Evolutionary conservation across 805 yeast genomes (phyloP).

Genomic region (Pichia sporocuriosa): DNA sequence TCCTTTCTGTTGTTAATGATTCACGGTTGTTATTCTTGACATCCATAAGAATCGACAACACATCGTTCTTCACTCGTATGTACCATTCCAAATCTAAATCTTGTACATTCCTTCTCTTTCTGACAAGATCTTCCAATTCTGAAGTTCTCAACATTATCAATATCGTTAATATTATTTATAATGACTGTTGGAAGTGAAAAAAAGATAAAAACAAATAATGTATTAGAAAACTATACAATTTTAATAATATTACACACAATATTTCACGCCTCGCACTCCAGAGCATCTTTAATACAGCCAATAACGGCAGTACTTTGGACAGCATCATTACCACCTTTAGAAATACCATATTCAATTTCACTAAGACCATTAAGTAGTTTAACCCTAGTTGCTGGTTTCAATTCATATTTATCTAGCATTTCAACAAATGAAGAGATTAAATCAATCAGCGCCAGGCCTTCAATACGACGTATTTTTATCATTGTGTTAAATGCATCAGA

Average conservation of each 20-base stretch:
- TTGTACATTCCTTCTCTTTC: slow-evolving; percentile 24
- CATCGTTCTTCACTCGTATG: slow-evolving; percentile 17
- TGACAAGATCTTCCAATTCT: slow-evolving; percentile 20
- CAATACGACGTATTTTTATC: slow-evolving; percentile 53
- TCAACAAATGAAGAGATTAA: slow-evolving; percentile 70
- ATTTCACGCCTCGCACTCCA: slow-evolving; percentile 37
- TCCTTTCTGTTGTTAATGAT: slow-evolving; percentile 11
- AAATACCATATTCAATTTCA: slow-evolving; percentile 85
- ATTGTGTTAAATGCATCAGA: slow-evolving; percentile 64
- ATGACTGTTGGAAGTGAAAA: background rate
- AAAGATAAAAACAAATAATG: background rate
- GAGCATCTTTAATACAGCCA: slow-evolving; percentile 70
- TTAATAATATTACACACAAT: background rate
- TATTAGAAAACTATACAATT: background rate
- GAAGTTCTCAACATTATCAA: background rate
- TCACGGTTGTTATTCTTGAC: slow-evolving; percentile 17
- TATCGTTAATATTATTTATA: background rate
- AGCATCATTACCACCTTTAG: slow-evolving; percentile 88
- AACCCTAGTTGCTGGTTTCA: slow-evolving; percentile 56
- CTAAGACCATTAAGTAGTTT: slow-evolving; percentile 63
- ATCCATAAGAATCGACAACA: slow-evolving; percentile 13
- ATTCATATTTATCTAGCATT: slow-evolving; percentile 59
- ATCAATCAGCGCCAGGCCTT: slow-evolving; percentile 89
- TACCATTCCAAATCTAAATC: slow-evolving; percentile 27
- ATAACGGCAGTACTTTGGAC: slow-evolving; percentile 86